Base-by-base conservation (phyloP, 2,329 filamentous ascomycete genomes). In the Sclerotinia nivalis region DNA sequence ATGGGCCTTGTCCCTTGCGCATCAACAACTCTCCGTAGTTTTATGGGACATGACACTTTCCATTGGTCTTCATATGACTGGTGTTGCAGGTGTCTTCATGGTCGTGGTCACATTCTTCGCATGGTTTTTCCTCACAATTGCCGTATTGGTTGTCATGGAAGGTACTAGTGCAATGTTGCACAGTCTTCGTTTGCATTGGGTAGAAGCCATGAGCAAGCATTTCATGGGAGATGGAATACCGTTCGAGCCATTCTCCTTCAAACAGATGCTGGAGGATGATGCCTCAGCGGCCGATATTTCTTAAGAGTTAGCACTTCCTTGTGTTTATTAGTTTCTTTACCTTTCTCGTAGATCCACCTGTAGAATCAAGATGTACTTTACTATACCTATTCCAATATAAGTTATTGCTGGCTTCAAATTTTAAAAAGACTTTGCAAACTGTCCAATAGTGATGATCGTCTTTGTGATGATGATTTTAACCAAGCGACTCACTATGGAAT, bases 201-300 rank as follows among this genome's bases (percentile, higher is more conserved):
- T 97, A 73, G 95, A 97, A 82, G 95, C 94, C 25, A 97, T 97
- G 89, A 96, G 93, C 83, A 97, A 97, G 84, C 95, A 97, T 84
- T 96, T 96, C 81, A 90, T 97, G 79, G 96, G 96, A 77, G 91
- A 92, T 71, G 94, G 94, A 68, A 88, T 93, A 81, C 86, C 93
- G 1, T 97, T 97, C 81, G 85, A 90, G 78, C 94, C 94, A 6
- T 97, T 97, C 80, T 96, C 91, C 73, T 97, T 97, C 81, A 89
- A 90, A 82, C 85, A 87, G 49, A 82, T 97, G 79, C 82, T 97
- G 74, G 94, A 97, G 81, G 93, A 97, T 80, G 92, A 96, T 71
- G 87, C 89, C 73, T 84, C 86, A 69, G 78, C 87, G 75, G 86
- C 84, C 76, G 85, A 87, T 72, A 88, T 81, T 64, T 74, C 70